A percentile compares a stretch with the other conserved stretches of the same genome.
phyloP scores from a whole-genome alignment of 208 protist genomes.

The Tritrichomonas musculus region DNA sequence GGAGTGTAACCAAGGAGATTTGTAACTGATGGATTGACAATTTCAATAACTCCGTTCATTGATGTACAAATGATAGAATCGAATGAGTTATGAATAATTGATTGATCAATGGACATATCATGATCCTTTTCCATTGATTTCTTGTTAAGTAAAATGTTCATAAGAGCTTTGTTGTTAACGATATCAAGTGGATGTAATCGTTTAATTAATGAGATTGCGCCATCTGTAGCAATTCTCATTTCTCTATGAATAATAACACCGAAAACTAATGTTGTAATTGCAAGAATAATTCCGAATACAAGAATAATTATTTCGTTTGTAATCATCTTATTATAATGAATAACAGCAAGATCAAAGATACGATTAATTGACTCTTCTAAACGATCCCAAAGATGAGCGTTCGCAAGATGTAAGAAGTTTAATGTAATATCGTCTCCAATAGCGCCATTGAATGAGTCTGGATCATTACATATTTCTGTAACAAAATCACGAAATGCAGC shows the following conservation, averaged over 20 bases:
- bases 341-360: neutral
- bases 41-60: neutral
- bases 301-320: neutral
- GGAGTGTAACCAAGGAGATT: slow-evolving; percentile 2
- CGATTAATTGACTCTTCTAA: neutral
- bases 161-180: neutral
- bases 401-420: neutral
- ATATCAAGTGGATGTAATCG: neutral
- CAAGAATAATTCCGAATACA: neutral
- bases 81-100: neutral
- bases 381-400: neutral
- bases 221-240: neutral
- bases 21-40: neutral
- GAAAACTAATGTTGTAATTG: neutral
- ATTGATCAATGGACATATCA: neutral
- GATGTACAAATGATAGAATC: neutral
- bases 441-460: neutral
- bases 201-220: neutral
- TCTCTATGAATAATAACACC: neutral
- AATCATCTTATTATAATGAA: neutral
- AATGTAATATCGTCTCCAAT: neutral
- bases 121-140: neutral
- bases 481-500: neutral
- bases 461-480: neutral
- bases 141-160: neutral